Evolutionary conservation across 1,284 basidiomycete species (phyloP), one percentile per base, ranked within the genome.

Genomic region (Pascua guehoae): DNA sequence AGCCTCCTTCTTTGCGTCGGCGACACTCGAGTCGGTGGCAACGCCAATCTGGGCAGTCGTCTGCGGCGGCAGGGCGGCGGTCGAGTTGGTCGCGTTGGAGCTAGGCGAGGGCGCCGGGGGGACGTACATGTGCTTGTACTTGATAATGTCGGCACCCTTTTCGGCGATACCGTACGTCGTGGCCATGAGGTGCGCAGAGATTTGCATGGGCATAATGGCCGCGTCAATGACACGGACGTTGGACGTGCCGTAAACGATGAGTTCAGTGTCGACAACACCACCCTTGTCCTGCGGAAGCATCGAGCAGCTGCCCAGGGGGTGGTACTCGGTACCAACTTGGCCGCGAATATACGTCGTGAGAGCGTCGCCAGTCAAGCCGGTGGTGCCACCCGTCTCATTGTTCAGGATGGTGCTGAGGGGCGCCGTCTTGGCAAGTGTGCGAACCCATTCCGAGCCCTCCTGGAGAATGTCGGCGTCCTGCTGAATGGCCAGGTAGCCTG

Each of bases 121-220:
- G 8, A 54, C 54, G 51, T 48, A 45, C 53, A 38, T 17, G 57
- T 54, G 17, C 9, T 39, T 41, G 42, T 47, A 49, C 69, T 82
- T 81, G 70, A 88, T 84, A 54, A 88, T 78, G 47, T 81, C 80
- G 7, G 85, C 81, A 0, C 82, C 86, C 70, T 83, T 83, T 74
- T 89, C 86, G 5, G 86, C 86, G 47, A 88, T 77, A 36, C 85
- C 88, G 68, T 87, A 91, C 2, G 83, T 81, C 5, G 84, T 61
- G 8, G 70, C 72, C 76, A 78, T 78, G 46, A 73, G 61, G 59
- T 79, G 77, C 5, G 76, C 73, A 8, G 76, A 74, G 39, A 79
- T 58, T 10, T 78, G 70, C 12, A 80, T 63, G 1, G 80, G 80
- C 48, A 79, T 71, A 65, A 81, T 74, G 9, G 76, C 78, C 32